A percentile compares a stretch with the other conserved stretches of the same genome.
Conservation (phyloP, 371 early-diverging fungal species). For the Rhizomucor pusillus region DNA sequence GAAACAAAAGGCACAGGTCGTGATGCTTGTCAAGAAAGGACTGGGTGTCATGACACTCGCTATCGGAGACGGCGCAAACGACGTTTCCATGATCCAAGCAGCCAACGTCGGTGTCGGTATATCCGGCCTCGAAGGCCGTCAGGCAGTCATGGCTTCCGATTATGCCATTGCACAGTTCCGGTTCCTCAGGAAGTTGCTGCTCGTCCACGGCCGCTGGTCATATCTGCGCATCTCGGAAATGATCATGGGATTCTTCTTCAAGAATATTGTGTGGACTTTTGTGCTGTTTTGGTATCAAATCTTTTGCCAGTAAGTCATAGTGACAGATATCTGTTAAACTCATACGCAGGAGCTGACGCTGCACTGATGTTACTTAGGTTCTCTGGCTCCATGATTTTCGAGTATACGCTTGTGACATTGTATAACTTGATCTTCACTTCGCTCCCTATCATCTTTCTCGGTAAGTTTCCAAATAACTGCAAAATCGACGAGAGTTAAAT, state of each 20-base stretch:
- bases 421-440: conserved; percentile 82
- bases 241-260: conserved; percentile 81
- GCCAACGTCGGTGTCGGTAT: conserved; percentile 93
- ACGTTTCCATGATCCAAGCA: conserved; percentile 92
- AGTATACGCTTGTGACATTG: conserved; percentile 77
- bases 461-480: not conserved
- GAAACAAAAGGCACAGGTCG: conserved; percentile 87
- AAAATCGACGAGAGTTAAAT: not conserved
- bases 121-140: conserved; percentile 90
- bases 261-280: conserved; percentile 77
- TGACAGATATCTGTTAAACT: not conserved
- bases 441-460: conserved; percentile 62
- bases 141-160: conserved; percentile 92
- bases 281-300: conserved; percentile 85
- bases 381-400: conserved; percentile 62
- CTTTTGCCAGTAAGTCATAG: conserved; percentile 66
- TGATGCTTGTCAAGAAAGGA: conserved; percentile 44
- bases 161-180: conserved; percentile 89
- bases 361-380: conserved; percentile 31
- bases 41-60: conserved; percentile 73
- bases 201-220: conserved; percentile 87
- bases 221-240: conserved; percentile 75
- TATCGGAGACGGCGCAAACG: conserved; percentile 94
- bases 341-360: conserved; percentile 23
- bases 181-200: conserved; percentile 67